Evolutionary conservation across 1,284 basidiomycete genomes (phyloP).

Genomic region (Garcileccinum viscosum): DNA sequence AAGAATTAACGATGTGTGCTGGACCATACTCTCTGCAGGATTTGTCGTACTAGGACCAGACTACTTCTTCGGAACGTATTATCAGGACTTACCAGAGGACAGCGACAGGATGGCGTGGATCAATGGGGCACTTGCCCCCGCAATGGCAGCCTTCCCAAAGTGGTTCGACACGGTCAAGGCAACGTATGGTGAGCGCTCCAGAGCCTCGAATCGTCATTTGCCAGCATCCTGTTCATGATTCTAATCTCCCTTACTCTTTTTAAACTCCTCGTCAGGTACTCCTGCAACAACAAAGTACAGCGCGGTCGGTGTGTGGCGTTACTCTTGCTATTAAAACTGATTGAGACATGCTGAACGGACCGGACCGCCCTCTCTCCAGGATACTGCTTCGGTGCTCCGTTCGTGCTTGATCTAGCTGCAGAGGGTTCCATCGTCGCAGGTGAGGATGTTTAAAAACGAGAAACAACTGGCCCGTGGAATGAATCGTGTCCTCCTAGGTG

Average conservation of each 20-base stretch:
- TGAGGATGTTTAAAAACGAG: not conserved
- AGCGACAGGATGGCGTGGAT: not conserved
- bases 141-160: not conserved
- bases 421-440: not conserved
- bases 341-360: not conserved
- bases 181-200: not conserved
- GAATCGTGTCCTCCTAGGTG: not conserved
- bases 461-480: not conserved
- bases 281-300: not conserved
- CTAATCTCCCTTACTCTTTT: too few relatives aligned
- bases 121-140: not conserved
- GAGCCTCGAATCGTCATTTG: not conserved
- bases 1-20: not conserved
- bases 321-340: not conserved
- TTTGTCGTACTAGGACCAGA: not conserved
- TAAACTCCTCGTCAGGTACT: not conserved
- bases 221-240: not conserved
- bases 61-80: not conserved
- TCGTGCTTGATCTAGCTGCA: not conserved
- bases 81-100: not conserved
- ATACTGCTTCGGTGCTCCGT: not conserved
- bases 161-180: not conserved
- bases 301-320: not conserved
- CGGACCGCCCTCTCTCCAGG: not conserved
- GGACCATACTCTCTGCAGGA: not conserved